A percentile compares a stretch with the other conserved stretches of the same genome.
These are phyloP conservation scores for Rhizoctonia solani DNA, from an alignment of 1,284 basidiomycete genomes.

Conservation along the genomic window DNA sequence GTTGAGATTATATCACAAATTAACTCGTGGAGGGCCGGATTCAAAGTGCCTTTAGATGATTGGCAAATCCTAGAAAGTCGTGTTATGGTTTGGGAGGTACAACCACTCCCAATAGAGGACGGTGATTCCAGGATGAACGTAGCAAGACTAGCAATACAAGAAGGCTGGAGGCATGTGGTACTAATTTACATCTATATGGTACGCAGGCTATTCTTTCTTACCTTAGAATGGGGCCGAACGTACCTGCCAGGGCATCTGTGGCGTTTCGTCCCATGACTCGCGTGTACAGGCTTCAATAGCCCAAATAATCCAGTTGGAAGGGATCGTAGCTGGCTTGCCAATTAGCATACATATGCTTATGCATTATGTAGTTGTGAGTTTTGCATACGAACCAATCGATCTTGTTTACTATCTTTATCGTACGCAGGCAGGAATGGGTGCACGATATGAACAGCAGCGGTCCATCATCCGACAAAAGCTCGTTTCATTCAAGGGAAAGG, in stretches of 20 bases:
- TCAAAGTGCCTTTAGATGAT: background rate
- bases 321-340: too few relatives aligned
- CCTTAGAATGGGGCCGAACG: too few relatives aligned
- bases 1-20: background rate
- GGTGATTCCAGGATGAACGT: background rate
- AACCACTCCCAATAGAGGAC: background rate
- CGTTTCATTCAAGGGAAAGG: too few relatives aligned
- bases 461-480: too few relatives aligned
- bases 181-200: constrained; percentile 29
- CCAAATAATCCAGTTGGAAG: too few relatives aligned
- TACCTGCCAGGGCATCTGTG: background rate
- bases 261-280: too few relatives aligned
- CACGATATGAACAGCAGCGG: too few relatives aligned
- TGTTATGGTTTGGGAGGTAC: background rate
- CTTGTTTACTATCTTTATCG: background rate
- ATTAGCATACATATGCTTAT: too few relatives aligned
- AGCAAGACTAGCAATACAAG: constrained; percentile 8
- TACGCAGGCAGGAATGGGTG: background rate
- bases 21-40: constrained; percentile 3
- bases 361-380: too few relatives aligned
- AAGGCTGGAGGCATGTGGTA: constrained; percentile 22
- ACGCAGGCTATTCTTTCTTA: background rate
- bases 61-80: constrained; percentile 3
- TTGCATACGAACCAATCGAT: background rate
- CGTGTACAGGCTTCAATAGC: too few relatives aligned